These are phyloP conservation scores for Diaporthe batatas DNA, from an alignment of 2,329 filamentous ascomycete species.

Conservation along the genomic window DNA sequence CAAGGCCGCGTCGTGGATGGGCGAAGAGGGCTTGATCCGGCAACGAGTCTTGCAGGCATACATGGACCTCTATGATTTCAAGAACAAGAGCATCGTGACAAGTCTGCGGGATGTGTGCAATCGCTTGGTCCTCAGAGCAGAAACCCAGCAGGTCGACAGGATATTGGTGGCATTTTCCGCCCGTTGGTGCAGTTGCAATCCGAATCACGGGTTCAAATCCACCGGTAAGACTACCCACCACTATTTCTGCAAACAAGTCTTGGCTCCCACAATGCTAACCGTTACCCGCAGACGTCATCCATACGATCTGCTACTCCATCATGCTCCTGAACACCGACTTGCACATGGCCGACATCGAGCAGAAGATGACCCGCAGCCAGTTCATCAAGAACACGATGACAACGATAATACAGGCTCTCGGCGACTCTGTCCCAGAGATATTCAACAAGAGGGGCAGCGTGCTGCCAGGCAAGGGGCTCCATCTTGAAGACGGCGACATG, in stretches of 20 bases:
- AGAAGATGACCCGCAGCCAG: slow-evolving; percentile 94
- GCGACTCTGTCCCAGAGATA: slow-evolving; percentile 77
- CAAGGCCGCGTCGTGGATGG: slow-evolving; percentile 89
- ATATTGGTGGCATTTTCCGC: slow-evolving; percentile 90
- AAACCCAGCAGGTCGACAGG: slow-evolving; percentile 96
- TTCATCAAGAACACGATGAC: slow-evolving; percentile 98
- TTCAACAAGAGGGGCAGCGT: slow-evolving; percentile 70
- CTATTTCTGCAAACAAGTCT: background rate
- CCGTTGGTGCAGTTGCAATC: slow-evolving; percentile 94
- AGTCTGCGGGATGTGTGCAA: slow-evolving; percentile 85
- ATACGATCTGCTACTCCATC: slow-evolving; percentile 97
- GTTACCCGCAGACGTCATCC: slow-evolving; percentile 80
- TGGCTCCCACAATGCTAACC: slow-evolving; percentile 11
- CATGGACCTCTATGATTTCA: slow-evolving; percentile 93
- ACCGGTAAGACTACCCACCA: slow-evolving; percentile 69
- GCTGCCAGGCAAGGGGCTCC: slow-evolving; percentile 57
- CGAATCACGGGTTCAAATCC: slow-evolving; percentile 91
- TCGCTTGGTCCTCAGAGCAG: slow-evolving; percentile 85
- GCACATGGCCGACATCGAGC: slow-evolving; percentile 93
- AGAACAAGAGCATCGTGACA: slow-evolving; percentile 81
- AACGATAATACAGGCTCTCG: slow-evolving; percentile 82
- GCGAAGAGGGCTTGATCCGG: slow-evolving; percentile 75
- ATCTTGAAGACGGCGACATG: slow-evolving; percentile 49
- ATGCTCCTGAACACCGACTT: slow-evolving; percentile 96
- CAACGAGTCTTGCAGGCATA: slow-evolving; percentile 78